Percentiles rank a stretch among this genome's conserved stretches.
Evolutionary conservation across 148 eudicot species (phyloP).

Genomic region (Vaccinium darrowii): DNA sequence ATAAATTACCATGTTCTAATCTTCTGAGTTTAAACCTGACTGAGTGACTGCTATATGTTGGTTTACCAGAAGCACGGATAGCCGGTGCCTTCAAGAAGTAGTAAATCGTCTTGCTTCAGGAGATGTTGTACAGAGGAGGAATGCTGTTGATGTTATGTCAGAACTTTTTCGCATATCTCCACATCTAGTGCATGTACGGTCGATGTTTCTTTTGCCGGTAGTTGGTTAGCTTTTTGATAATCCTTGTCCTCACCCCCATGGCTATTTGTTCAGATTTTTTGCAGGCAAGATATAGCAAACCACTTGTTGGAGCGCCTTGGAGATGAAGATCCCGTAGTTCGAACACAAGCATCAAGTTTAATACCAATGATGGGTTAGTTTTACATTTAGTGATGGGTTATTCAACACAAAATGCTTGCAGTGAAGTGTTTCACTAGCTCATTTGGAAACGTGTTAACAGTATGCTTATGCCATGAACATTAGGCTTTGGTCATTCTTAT

Average conservation of each 20-base stretch:
- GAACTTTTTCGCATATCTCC: conserved; percentile 44
- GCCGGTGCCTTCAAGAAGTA: conserved; percentile 52
- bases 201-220: conserved; percentile 5
- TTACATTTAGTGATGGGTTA: background rate
- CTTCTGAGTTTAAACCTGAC: conserved; percentile 16
- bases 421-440: background rate
- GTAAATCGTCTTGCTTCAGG: conserved; percentile 52
- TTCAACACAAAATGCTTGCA: background rate
- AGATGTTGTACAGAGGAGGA: conserved; percentile 44
- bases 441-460: background rate
- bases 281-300: conserved; percentile 60
- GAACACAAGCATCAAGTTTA: conserved; percentile 44
- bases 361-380: conserved; percentile 63
- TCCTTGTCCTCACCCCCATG: conserved; percentile 8
- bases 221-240: background rate
- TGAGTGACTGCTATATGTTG: conserved; percentile 15
- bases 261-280: conserved; percentile 20
- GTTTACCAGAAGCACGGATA: conserved; percentile 47
- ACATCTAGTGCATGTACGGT: conserved; percentile 34
- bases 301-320: conserved; percentile 52
- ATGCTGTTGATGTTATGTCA: conserved; percentile 62
- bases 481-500: background rate
- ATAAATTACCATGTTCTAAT: background rate
- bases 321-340: conserved; percentile 54
- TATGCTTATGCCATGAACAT: background rate